These are phyloP conservation scores for Pyrenochaeta sp. DNA, from an alignment of 2,329 filamentous ascomycete species.

Conservation along the genomic window DNA sequence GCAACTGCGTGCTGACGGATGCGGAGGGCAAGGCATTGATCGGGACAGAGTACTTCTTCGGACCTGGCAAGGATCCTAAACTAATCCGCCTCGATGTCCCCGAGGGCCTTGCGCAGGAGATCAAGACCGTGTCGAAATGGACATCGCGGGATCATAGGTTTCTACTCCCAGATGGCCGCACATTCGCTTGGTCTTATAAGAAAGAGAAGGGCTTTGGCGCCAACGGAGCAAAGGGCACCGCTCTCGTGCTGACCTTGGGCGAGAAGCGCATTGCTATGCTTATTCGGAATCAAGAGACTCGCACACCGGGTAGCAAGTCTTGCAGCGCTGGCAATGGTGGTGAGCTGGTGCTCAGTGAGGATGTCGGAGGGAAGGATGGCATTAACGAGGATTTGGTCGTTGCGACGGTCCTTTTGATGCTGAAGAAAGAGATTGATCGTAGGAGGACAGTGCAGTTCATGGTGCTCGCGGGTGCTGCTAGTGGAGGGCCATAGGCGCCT, in stretches of 20 bases:
- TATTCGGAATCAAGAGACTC: slow-evolving; percentile 51
- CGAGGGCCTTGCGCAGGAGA: slow-evolving; percentile 22
- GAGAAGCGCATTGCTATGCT: slow-evolving; percentile 50
- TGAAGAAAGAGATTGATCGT: slow-evolving; percentile 72
- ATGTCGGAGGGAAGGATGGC: slow-evolving; percentile 42
- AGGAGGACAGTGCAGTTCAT: slow-evolving; percentile 62
- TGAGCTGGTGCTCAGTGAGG: slow-evolving; percentile 57
- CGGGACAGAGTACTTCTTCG: slow-evolving; percentile 65
- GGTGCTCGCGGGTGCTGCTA: slow-evolving; percentile 44
- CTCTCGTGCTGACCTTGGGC: slow-evolving; percentile 23
- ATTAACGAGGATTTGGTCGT: slow-evolving; percentile 59
- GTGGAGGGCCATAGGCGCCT: background rate
- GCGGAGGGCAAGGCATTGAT: slow-evolving; percentile 54
- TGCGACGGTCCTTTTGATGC: slow-evolving; percentile 66
- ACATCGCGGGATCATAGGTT: slow-evolving; percentile 60
- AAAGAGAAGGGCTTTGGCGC: slow-evolving; percentile 22
- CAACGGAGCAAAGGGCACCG: slow-evolving; percentile 25
- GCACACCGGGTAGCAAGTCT: slow-evolving; percentile 48
- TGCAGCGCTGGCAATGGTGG: slow-evolving; percentile 54
- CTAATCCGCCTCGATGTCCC: slow-evolving; percentile 51
- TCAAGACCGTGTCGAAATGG: slow-evolving; percentile 52
- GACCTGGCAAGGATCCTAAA: slow-evolving; percentile 61
- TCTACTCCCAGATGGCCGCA: slow-evolving; percentile 56
- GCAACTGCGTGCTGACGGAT: slow-evolving; percentile 58
- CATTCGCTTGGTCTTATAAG: slow-evolving; percentile 65